phyloP scores from a whole-genome alignment of 768 basidiomycete species.

The Lentinus tigrinus region DNA sequence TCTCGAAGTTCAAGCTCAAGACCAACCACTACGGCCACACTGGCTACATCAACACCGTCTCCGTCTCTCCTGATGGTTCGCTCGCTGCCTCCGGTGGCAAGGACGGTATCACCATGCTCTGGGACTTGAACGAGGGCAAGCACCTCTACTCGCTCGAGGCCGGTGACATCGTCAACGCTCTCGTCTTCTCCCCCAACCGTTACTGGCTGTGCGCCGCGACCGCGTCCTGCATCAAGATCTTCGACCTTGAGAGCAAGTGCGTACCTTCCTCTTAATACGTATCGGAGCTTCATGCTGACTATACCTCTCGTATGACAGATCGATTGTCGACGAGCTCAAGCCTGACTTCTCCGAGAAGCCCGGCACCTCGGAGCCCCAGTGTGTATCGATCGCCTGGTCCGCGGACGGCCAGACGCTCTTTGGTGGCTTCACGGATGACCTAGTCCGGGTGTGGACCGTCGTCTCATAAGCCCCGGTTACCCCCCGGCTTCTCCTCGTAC shows the following conservation, averaged over 20 bases:
- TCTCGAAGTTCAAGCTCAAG: constrained; percentile 99
- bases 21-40: constrained; percentile 99
- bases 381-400: constrained; percentile 97
- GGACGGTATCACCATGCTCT: constrained; percentile 99
- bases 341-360: constrained; percentile 84
- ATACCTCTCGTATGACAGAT: constrained; percentile 44
- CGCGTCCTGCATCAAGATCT: constrained; percentile 96
- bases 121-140: constrained; percentile 99
- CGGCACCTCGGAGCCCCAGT: constrained; percentile 80
- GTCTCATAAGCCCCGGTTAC: constrained; percentile 36
- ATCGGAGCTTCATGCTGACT: not conserved
- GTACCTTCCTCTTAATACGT: constrained; percentile 32
- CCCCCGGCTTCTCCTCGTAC: constrained; percentile 1
- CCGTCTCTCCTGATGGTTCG: constrained; percentile 98
- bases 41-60: constrained; percentile 98
- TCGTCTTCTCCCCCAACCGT: constrained; percentile 99
- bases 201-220: constrained; percentile 99
- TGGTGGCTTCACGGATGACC: constrained; percentile 95
- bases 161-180: constrained; percentile 96
- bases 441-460: constrained; percentile 90
- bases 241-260: constrained; percentile 98
- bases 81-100: constrained; percentile 99
- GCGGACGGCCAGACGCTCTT: constrained; percentile 97
- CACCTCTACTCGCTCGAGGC: constrained; percentile 99
- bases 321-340: constrained; percentile 98